Conservation (phyloP, 345 rosid genomes). For the Brassica carinata region DNA sequence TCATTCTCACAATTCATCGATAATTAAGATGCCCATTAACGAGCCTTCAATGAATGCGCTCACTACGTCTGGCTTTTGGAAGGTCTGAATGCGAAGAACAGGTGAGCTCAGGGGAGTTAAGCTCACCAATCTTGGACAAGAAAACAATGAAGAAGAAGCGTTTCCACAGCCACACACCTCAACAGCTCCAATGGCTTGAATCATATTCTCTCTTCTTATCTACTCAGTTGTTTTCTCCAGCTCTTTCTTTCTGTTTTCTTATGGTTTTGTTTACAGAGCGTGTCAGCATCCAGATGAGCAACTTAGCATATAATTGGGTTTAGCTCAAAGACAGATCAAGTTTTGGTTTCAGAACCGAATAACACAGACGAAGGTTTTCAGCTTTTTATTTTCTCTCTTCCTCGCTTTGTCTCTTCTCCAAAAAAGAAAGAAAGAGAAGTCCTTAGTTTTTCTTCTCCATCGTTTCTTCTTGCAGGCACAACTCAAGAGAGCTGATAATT, state of each 20-base stretch:
- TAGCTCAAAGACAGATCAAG: conserved; percentile 95
- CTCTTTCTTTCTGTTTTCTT: not conserved
- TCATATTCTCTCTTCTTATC: conserved; percentile 42
- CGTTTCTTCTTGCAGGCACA: conserved; percentile 57
- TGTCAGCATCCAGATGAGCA: conserved; percentile 97
- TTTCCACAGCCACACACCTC: conserved; percentile 88
- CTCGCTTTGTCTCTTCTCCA: not conserved
- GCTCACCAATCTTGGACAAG: conserved; percentile 32
- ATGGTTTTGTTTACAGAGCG: conserved; percentile 45
- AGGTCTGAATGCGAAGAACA: no score
- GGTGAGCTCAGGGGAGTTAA: no score
- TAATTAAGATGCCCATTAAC: no score
- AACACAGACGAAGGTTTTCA: conserved; percentile 89
- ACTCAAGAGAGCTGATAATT: conserved; percentile 84
- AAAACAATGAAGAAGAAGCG: conserved; percentile 80
- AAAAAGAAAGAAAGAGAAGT: no score
- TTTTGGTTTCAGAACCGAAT: conserved; percentile 97
- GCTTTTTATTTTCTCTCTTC: not conserved
- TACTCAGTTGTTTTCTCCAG: not conserved
- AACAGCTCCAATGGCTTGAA: conserved; percentile 93
- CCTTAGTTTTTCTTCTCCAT: no score
- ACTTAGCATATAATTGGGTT: conserved; percentile 78
- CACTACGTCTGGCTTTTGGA: no score
- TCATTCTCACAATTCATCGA: no score
- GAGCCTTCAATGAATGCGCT: no score